Evolutionary conservation across 257 asterid species (phyloP), one percentile per base, ranked within the genome.

Genomic region (Solanum lycopersicoides): DNA sequence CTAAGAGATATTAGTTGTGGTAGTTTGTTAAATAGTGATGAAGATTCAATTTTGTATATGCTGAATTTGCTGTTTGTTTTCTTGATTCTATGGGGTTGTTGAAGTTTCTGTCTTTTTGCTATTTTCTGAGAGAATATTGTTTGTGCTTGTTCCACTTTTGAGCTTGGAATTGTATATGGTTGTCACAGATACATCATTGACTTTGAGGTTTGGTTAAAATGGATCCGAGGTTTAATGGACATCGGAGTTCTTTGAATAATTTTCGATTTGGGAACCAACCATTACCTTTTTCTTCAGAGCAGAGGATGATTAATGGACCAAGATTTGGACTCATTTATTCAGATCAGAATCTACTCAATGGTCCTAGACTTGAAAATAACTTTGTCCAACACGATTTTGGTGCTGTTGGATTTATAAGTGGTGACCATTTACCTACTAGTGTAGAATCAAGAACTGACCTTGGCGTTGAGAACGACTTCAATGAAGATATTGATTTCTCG

Each of bases 161-260:
- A 82, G 85, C 45, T 50, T 50, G 11, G 34, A 53, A 30, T 32
- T 82, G 71, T 30, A 12, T 50, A 32, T 82, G 85, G 12, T 82
- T 82, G 85, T 50, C 45, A 50, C 85, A 82, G 85, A 82, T 82
- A 3, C 45, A 53, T 50, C 45, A 82, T 50, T 82, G 71, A 53
- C 45, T 18, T 82, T 50, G 68, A 50, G 45, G 45, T 32, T 11
- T 82, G 65, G 89, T 39, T 87, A 39, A 82, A 90, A 94, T 94
- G 98, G 95, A 94, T 91, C 95, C 92, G 23, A 86, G 89, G 53
- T 86, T 92, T 68, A 87, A 75, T 87, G 92, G 93, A 56, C 63
- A 89, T 47, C 89, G 91, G 89, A 91, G 82, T 89, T 90, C 93
- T 88, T 59, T 89, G 30, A 91, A 86, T 87, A 92, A 86, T 87